Evolutionary conservation across 768 basidiomycete species (phyloP).

Genomic region (Leccinum olivaceopallidum): DNA sequence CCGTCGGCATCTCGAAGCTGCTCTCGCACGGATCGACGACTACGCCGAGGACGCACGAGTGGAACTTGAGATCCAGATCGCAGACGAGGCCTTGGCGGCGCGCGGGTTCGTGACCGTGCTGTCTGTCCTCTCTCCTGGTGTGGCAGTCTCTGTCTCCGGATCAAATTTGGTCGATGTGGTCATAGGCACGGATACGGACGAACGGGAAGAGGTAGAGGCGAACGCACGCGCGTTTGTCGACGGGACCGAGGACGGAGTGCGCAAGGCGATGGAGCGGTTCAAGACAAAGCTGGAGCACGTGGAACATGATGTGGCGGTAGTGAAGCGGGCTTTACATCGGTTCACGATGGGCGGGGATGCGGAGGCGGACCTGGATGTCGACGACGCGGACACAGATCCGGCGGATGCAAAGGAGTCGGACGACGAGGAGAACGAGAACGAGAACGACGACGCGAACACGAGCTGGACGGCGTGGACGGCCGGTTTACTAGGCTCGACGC

Average conservation of each 20-base stretch:
- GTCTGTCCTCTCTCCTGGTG: conserved; percentile 41
- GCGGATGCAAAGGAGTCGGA: background rate
- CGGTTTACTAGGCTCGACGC: conserved; percentile 44
- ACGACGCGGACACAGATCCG: background rate
- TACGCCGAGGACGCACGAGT: conserved; percentile 79
- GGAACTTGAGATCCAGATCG: conserved; percentile 75
- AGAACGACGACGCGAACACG: conserved; percentile 13
- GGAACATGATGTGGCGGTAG: conserved; percentile 70
- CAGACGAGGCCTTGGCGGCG: conserved; percentile 67
- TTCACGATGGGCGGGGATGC: conserved; percentile 6
- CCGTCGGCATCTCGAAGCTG: conserved; percentile 42
- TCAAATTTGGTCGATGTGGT: background rate
- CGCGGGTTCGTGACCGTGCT: conserved; percentile 73
- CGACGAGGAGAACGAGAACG: background rate
- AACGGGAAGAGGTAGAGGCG: conserved; percentile 41
- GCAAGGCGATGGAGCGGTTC: conserved; percentile 49
- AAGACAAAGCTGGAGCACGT: conserved; percentile 66
- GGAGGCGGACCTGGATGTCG: background rate
- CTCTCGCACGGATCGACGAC: conserved; percentile 65
- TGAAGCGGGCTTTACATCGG: conserved; percentile 62
- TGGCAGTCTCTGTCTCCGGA: conserved; percentile 35
- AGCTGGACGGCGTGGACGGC: conserved; percentile 55
- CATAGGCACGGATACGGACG: conserved; percentile 1
- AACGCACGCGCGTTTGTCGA: conserved; percentile 47
- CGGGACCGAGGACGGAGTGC: conserved; percentile 18